Percentiles rank a stretch among this genome's conserved stretches.
These are phyloP conservation scores for Amanita exitialis DNA, from an alignment of 768 basidiomycete species.

Conservation along the genomic window DNA sequence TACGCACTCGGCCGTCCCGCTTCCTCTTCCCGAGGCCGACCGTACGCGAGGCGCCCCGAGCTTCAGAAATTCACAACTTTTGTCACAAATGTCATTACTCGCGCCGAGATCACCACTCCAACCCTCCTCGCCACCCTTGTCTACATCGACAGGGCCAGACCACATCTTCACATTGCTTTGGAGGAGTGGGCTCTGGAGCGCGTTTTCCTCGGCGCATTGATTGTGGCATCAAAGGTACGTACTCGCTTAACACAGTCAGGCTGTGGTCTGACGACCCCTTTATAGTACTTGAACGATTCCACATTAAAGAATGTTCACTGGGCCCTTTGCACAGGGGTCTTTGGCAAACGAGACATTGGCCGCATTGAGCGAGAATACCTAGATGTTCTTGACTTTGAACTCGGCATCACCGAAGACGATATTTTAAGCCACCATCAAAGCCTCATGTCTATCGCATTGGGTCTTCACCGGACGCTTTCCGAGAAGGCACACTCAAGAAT, in stretches of 20 bases:
- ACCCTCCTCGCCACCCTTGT: conserved; percentile 62
- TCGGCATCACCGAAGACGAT: conserved; percentile 55
- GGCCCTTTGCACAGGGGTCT: conserved; percentile 77
- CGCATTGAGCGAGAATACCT: conserved; percentile 79
- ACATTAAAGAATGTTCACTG: conserved; percentile 88
- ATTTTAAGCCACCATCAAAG: conserved; percentile 42
- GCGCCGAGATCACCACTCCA: conserved; percentile 65
- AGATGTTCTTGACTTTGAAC: conserved; percentile 70
- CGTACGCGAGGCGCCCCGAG: conserved; percentile 35
- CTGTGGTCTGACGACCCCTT: conserved; percentile 9
- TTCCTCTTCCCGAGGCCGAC: conserved; percentile 38
- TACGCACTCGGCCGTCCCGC: conserved; percentile 65
- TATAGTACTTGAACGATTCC: conserved; percentile 77
- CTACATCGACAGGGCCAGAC: conserved; percentile 70
- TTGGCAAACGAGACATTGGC: conserved; percentile 73
- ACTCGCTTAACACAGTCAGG: conserved; percentile 6
- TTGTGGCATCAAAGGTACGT: conserved; percentile 74
- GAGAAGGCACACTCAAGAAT: conserved; percentile 14
- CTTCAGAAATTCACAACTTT: conserved; percentile 54
- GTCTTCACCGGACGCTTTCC: conserved; percentile 11
- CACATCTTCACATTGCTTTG: conserved; percentile 70
- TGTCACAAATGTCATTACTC: conserved; percentile 54
- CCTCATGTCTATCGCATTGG: conserved; percentile 18
- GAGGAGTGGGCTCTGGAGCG: conserved; percentile 86
- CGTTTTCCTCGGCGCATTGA: conserved; percentile 86